Evolutionary conservation across 345 rosid species (phyloP).

Genomic region (Populus deltoides): DNA sequence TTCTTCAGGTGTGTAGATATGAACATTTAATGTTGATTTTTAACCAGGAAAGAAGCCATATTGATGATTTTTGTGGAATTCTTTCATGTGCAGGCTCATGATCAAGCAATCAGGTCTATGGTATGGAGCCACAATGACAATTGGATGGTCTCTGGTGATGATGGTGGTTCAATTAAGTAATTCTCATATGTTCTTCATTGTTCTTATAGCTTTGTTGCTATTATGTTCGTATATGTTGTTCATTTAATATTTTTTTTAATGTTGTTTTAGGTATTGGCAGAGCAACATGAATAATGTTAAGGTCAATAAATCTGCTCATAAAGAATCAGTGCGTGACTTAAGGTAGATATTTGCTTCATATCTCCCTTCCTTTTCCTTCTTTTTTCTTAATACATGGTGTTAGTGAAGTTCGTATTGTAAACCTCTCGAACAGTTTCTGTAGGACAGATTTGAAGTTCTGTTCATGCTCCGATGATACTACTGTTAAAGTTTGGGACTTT

Average conservation of each 20-base stretch:
- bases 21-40: neutral
- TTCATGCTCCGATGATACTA: conserved; percentile 95
- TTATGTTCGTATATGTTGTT: neutral
- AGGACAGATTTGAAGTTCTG: conserved; percentile 97
- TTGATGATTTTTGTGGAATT: conserved; percentile 6
- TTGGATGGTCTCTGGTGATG: conserved; percentile 99
- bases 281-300: conserved; percentile 97
- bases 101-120: conserved; percentile 96
- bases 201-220: neutral
- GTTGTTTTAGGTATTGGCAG: conserved; percentile 83
- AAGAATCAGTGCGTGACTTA: conserved; percentile 85
- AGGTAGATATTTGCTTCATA: conserved; percentile 45
- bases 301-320: conserved; percentile 92
- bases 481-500: conserved; percentile 98
- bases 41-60: neutral
- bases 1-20: conserved; percentile 66
- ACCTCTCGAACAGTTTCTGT: conserved; percentile 69
- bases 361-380: neutral
- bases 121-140: conserved; percentile 97
- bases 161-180: conserved; percentile 94
- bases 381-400: neutral
- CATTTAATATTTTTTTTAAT: neutral
- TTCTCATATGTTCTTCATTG: neutral
- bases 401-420: conserved; percentile 13
- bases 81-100: conserved; percentile 73